phyloP scores from a whole-genome alignment of 1,284 basidiomycete species.

The Moesziomyces parantarcticus region DNA sequence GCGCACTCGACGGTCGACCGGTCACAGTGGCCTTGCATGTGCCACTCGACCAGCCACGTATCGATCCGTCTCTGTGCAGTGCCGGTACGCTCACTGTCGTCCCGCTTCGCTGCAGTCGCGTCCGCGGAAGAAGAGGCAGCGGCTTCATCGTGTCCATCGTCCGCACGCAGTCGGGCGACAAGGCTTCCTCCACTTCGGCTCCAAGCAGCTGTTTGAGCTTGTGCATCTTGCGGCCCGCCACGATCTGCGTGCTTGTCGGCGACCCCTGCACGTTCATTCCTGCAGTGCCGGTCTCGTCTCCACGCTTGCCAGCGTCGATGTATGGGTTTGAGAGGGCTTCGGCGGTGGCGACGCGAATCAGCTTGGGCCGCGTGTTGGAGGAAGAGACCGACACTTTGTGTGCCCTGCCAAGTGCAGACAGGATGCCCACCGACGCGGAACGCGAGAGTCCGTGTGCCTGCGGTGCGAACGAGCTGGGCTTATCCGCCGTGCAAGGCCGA shows the following conservation, averaged over 20 bases:
- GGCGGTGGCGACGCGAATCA: no score
- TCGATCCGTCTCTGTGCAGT: background rate
- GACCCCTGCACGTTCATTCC: background rate
- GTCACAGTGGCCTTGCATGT: slow-evolving; percentile 1
- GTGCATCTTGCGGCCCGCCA: slow-evolving; percentile 26
- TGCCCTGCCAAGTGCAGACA: no score
- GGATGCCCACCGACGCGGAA: background rate
- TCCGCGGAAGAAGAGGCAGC: slow-evolving; percentile 7
- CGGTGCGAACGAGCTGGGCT: background rate
- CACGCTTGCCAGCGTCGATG: no score
- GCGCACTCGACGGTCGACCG: background rate
- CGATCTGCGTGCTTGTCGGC: slow-evolving; percentile 34
- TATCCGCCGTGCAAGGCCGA: background rate
- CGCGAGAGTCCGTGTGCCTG: background rate
- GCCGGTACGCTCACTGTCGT: background rate
- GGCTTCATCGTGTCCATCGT: slow-evolving; percentile 14
- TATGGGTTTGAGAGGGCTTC: no score
- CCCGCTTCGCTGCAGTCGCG: slow-evolving; percentile 9
- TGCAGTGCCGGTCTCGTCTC: background rate
- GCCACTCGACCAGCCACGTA: slow-evolving; percentile 4
- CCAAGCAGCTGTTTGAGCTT: slow-evolving; percentile 38
- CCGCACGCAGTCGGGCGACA: background rate
- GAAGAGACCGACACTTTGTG: no score
- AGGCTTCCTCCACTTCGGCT: slow-evolving; percentile 17
- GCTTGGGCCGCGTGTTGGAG: no score